A percentile compares a stretch with the other conserved stretches of the same genome.
These are phyloP conservation scores for Phaeosphaeria sp. DNA, from an alignment of 2,329 filamentous ascomycete species.

Conservation along the genomic window DNA sequence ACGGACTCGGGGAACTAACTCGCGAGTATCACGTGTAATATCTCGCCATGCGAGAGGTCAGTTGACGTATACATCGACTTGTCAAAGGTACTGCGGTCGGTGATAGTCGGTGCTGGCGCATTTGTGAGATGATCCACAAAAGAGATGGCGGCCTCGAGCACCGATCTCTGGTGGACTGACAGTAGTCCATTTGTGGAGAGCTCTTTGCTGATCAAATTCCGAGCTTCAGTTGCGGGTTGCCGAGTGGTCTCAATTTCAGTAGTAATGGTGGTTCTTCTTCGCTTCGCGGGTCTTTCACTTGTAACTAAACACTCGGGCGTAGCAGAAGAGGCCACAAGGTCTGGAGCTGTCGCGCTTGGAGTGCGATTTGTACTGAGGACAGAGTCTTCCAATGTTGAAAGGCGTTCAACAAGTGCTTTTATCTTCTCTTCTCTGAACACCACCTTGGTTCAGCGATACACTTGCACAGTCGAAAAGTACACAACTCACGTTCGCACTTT, in stretches of 20 bases:
- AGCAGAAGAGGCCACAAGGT: background rate
- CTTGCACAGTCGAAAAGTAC: background rate
- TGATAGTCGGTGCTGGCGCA: conserved; percentile 25
- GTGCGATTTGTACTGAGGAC: conserved; percentile 19
- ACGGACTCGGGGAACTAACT: conserved; percentile 15
- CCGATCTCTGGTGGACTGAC: conserved; percentile 33
- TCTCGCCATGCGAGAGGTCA: conserved; percentile 32
- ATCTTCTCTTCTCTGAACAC: conserved; percentile 35
- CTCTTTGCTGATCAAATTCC: conserved; percentile 36
- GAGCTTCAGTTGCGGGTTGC: conserved; percentile 32
- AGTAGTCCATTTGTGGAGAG: conserved; percentile 34
- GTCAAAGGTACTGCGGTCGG: conserved; percentile 32
- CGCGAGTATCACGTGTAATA: conserved; percentile 34
- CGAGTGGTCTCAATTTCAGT: conserved; percentile 24
- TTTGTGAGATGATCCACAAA: conserved; percentile 40
- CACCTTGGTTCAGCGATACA: background rate
- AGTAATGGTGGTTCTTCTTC: conserved; percentile 24
- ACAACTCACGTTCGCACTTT: conserved; percentile 33
- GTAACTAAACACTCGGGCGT: conserved; percentile 4
- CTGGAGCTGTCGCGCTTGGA: conserved; percentile 4
- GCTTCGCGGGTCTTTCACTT: conserved; percentile 26
- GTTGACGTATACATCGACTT: conserved; percentile 31
- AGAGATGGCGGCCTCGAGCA: conserved; percentile 38
- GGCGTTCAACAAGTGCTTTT: conserved; percentile 34
- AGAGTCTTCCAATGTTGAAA: conserved; percentile 35